Base-by-base conservation (phyloP, 768 basidiomycete species). In the Psilocybe subaeruginosa region DNA sequence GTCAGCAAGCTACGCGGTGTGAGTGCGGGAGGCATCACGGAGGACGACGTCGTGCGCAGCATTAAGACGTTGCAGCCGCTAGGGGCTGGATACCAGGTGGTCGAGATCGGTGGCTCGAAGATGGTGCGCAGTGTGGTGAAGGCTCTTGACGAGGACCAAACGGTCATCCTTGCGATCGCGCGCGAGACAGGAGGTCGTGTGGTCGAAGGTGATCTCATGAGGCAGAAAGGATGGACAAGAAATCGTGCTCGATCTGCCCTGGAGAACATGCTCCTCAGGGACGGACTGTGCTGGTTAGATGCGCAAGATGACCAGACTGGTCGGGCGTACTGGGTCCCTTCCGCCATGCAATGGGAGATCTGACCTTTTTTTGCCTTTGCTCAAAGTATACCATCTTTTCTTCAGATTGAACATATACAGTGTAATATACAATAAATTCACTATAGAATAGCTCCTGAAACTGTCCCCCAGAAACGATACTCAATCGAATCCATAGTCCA, bases 221-320 rank as follows among this genome's bases (percentile, higher is more conserved):
- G 71, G 31, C 73, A 81, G 55, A 85, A 84, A 14, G 89, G 87
- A 4, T 99, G 97, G 97, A 85, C 86, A 1, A 73, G 81, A 52
- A 91, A 91, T 37, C 83, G 97, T 29, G 90, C 92, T 3, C 79
- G 82, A 51, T 82, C 86, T 9, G 95, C 90, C 1, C 73, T 99
- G 68, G 89, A 95, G 68, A 95, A 96, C 63, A 95, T 97, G 88
- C 82, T 96, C 12, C 80, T 93, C 63, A 82, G 90, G 29, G 95
- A 99, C 64, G 97, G 96, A 1, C 77, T 97, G 27, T 96, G 93
- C 60, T 99, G 97, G 97, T 70, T 99, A 31, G 97, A 99, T 69
- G 89, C 93, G 27, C 95, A 97, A 74, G 93, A 91, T 56, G 85
- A 87, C 65, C 72, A 70, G 14, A 78, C 76, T 31, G 86, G 87